Conservation (phyloP, 257 asterid species). For the Solanum gandarillasii region DNA sequence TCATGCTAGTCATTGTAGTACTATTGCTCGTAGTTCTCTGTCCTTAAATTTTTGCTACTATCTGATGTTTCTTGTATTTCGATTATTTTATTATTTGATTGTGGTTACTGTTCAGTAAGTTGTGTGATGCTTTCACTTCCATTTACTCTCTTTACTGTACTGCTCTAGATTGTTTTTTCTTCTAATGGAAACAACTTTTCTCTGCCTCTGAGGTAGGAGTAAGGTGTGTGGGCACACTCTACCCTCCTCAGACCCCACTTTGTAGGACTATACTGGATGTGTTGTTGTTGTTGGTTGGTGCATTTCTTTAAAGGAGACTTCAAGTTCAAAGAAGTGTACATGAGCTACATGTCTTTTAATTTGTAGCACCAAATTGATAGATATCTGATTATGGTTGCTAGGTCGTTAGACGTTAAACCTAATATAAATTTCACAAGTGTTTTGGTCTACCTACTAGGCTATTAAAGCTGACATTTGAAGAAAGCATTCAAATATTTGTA, state of each 20-base stretch:
- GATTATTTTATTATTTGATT: not conserved
- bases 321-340: not conserved
- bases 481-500: no score
- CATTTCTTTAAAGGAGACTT: not conserved
- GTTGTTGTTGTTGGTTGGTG: not conserved
- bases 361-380: not conserved
- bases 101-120: not conserved
- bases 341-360: not conserved
- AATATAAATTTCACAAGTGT: no score
- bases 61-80: not conserved
- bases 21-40: not conserved
- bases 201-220: not conserved
- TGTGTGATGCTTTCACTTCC: not conserved
- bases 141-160: not conserved
- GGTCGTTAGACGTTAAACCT: no score
- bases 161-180: not conserved
- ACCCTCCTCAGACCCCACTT: no score
- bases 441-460: no score
- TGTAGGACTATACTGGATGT: not conserved
- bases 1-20: not conserved
- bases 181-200: not conserved
- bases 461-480: no score
- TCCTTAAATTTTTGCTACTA: not conserved
- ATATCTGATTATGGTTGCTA: no score
- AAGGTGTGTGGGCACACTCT: not conserved